Base-by-base conservation (phyloP, 805 yeast species). In the Yarrowia deformans region DNA sequence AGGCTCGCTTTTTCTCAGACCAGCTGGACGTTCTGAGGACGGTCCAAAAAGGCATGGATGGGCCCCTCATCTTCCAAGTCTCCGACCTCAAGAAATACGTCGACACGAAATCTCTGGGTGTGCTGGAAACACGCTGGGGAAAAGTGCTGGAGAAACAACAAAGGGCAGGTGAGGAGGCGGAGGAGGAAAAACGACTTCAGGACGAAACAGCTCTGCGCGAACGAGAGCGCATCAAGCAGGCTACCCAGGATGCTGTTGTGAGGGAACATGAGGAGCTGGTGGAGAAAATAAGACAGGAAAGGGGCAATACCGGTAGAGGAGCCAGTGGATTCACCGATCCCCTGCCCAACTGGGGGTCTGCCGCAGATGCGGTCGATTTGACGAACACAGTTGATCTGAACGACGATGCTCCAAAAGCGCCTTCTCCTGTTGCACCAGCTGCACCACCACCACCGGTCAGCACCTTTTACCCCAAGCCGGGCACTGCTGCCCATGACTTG, bases 41-140 rank as follows among this genome's bases (percentile, higher is more conserved):
- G 19, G 34, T 60, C 18, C 50, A 60, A 16, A 43, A 45, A n/a
- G 52, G 63, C 48, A 40, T 56, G 63, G 48, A 29, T 16, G 63
- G 63, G 3, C 63, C 63, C 23, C 63, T 56, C 19, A 56, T 56
- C 9, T 40, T 56, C 63, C 40, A 56, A 16, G 23, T 56, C n/a
- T 7, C 16, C 39, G 63, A 56, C n/a, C 46, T 56, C 39, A 56
- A 56, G n/a, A 40, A 42, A 7, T 23, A 56, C 63, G 12, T 56
- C 8, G 63, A 56, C 48, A 4, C 46, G 4, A 56, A 56, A 29
- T 40, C 46, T 3, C 48, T 56, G 29, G 42, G 48, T 6, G 63
- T 56, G 37, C 48, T 56, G 63, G 48, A 56, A 40, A 42, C 46
- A 3, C 63, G 63, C 10, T 56, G 63, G 63, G 29, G 12, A 12